phyloP scores from a whole-genome alignment of 78 protist species.

The Salpingoeca rosetta region DNA sequence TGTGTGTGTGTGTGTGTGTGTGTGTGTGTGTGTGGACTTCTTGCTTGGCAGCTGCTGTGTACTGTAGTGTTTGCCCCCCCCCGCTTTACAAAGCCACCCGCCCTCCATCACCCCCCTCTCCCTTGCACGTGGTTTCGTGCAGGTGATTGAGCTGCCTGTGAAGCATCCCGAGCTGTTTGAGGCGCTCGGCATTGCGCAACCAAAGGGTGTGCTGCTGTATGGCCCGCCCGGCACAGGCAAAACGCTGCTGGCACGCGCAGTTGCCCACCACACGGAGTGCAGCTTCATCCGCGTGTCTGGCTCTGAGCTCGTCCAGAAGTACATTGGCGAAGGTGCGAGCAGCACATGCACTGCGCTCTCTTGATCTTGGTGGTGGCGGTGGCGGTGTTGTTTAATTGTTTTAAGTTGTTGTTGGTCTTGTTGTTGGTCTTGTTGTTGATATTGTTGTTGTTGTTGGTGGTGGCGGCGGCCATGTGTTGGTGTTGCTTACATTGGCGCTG shows the following conservation, averaged over 20 bases:
- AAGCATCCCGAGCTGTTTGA: slow-evolving; percentile 99
- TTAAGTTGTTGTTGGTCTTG: too few relatives aligned
- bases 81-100: background rate
- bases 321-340: slow-evolving; percentile 93
- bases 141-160: slow-evolving; percentile 97
- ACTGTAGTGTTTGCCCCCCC: background rate
- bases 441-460: too few relatives aligned
- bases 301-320: slow-evolving; percentile 98
- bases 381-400: too few relatives aligned
- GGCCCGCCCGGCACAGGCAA: slow-evolving; percentile 99
- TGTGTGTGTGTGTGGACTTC: background rate
- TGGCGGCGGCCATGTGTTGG: too few relatives aligned
- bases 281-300: slow-evolving; percentile 98
- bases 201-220: slow-evolving; percentile 88
- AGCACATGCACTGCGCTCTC: too few relatives aligned
- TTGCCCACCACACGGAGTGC: slow-evolving; percentile 99
- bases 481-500: too few relatives aligned
- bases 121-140: too few relatives aligned
- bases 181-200: slow-evolving; percentile 94
- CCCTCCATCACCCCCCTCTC: background rate
- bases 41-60: background rate
- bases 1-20: background rate
- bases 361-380: too few relatives aligned
- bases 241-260: slow-evolving; percentile 98
- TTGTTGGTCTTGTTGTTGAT: too few relatives aligned